Evolutionary conservation across 192 early-diverging fungal genomes (phyloP), one percentile per base, ranked within the genome.

Genomic region (Coemansia nantahalensis): DNA sequence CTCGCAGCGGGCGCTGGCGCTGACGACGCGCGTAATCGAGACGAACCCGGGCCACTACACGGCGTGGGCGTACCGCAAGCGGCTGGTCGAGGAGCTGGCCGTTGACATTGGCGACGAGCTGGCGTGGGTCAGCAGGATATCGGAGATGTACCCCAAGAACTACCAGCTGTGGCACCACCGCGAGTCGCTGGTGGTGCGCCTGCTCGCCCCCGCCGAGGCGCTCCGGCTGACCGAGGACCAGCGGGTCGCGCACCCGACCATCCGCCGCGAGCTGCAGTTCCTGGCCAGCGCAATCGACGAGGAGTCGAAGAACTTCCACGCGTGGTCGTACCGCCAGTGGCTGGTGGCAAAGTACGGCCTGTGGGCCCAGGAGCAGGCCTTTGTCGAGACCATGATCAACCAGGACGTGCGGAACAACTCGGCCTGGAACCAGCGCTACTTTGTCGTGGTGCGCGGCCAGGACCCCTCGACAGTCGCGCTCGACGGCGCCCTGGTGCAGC

Each of bases 251-350:
- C 43, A 56, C 32, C 70, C 80, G 22, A 62, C 80, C 10, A 57
- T 64, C 34, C 77, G 84, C 16, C 46, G 61, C 1, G 97, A 99
- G 68, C 57, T 90, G 24, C 58, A 64, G 10, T 94, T 91, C 44
- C 78, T 95, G 35, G 80, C 84, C 30, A 28, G 47, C 2, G 66
- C 89, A 16, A 62, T 99, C 21, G 82, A 78, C 21, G 69, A 79
- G 8, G 97, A 98, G 40, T 81, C 90, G 17, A 99, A 99, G 66
- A 99, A 99, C 69, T 99, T 98, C 63, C 97, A 99, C 70, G 91
- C 90, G 0, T 99, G 97, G 97, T 83, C 86, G 2, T 97, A 99
- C 64, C 83, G 94, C 35, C 95, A 99, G 68, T 97, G 94, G 93
- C 77, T 97, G 16, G 78, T 96, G 7, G 63, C 49, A 16, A 70